These are phyloP conservation scores for Syncephalis plumigaleata DNA, from an alignment of 371 early-diverging fungal species.

Conservation along the genomic window DNA sequence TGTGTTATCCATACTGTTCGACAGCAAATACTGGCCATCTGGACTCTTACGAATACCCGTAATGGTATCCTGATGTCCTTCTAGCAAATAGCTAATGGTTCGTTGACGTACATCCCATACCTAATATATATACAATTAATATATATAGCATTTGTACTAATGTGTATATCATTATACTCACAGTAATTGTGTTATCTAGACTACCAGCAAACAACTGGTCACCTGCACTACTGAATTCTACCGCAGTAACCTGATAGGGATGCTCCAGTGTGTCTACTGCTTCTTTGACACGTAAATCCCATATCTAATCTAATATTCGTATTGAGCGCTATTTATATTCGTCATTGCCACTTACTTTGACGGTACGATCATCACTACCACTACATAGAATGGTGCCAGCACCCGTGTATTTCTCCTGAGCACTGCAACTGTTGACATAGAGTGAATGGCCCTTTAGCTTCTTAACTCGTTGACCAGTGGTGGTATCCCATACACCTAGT, in stretches of 20 bases:
- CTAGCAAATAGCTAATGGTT: slow-evolving; percentile 36
- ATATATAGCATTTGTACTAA: neutral
- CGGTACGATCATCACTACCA: slow-evolving; percentile 57
- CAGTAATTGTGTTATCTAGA: slow-evolving; percentile 76
- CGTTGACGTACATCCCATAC: slow-evolving; percentile 79
- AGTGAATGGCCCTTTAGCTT: slow-evolving; percentile 54
- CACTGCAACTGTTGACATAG: slow-evolving; percentile 55
- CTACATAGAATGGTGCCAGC: slow-evolving; percentile 51
- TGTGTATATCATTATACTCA: slow-evolving; percentile 4
- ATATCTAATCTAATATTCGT: slow-evolving; percentile 17
- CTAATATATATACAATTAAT: slow-evolving; percentile 7
- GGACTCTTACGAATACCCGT: slow-evolving; percentile 74
- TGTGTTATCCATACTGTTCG: slow-evolving; percentile 86
- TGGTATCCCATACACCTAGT: slow-evolving; percentile 61
- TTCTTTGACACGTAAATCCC: slow-evolving; percentile 61
- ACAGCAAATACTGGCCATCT: slow-evolving; percentile 62
- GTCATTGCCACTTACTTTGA: too few species aligned
- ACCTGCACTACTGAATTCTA: slow-evolving; percentile 59
- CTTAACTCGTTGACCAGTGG: slow-evolving; percentile 51
- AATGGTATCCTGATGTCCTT: slow-evolving; percentile 80
- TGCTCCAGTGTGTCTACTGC: slow-evolving; percentile 51
- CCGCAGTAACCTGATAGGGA: slow-evolving; percentile 63
- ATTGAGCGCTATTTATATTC: too few species aligned
- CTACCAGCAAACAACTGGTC: slow-evolving; percentile 72
- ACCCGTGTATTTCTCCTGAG: slow-evolving; percentile 24